Evolutionary conservation across 2,329 filamentous ascomycete genomes (phyloP).

Genomic region (Tolypocladium sp.): DNA sequence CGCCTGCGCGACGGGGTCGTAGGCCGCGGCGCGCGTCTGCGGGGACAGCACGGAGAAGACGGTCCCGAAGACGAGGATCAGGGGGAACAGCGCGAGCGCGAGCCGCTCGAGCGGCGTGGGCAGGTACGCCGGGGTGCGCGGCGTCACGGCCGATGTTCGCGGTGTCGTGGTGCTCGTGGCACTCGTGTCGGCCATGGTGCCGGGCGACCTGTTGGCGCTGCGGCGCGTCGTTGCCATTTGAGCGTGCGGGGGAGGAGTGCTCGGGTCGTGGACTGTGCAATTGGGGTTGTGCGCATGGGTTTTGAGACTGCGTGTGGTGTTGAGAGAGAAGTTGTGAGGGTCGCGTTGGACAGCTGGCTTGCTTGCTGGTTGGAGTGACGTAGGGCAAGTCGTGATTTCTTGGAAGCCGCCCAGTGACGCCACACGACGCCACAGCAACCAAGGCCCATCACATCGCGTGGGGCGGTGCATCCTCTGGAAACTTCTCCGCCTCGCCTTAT

Average conservation of each 20-base stretch:
- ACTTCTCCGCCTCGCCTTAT: not conserved
- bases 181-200: not conserved
- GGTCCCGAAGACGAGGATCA: slow-evolving; percentile 70
- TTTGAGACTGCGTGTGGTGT: not conserved
- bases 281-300: not conserved
- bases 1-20: slow-evolving; percentile 53
- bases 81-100: slow-evolving; percentile 63
- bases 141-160: slow-evolving; percentile 11
- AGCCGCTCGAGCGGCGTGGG: slow-evolving; percentile 60
- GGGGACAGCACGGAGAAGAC: slow-evolving; percentile 74
- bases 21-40: slow-evolving; percentile 52
- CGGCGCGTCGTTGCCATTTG: not conserved
- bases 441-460: not conserved
- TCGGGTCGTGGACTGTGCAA: not conserved
- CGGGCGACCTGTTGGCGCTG: not conserved
- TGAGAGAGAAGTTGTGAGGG: not conserved
- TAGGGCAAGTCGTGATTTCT: not conserved
- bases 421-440: not conserved
- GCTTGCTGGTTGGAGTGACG: not conserved
- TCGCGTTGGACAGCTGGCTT: not conserved
- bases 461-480: not conserved
- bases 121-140: slow-evolving; percentile 48
- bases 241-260: not conserved
- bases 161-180: not conserved
- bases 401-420: not conserved